Conservation (phyloP, 345 rosid species). For the Eucalyptus tenuipes region DNA sequence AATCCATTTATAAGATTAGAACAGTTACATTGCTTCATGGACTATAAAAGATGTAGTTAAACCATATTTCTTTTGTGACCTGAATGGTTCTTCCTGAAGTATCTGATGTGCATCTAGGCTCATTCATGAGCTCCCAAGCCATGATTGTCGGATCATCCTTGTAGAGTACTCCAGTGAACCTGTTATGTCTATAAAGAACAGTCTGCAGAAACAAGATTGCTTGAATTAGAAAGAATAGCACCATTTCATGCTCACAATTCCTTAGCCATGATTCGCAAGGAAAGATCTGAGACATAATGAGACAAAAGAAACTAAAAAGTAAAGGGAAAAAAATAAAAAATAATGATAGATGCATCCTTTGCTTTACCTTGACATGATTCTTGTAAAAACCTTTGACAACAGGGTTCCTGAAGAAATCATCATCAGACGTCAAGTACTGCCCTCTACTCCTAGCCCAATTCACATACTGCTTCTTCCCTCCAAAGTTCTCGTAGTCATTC, state of each 20-base stretch:
- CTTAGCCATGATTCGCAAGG: not conserved
- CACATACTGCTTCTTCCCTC: constrained; percentile 86
- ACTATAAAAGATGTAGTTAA: not conserved
- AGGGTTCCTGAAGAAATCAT: constrained; percentile 79
- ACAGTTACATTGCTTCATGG: not conserved
- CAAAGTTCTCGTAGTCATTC: constrained; percentile 64
- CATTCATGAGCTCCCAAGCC: constrained; percentile 99
- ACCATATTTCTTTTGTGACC: constrained; percentile 18
- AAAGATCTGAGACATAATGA: not conserved
- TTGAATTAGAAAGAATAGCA: not conserved
- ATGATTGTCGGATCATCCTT: constrained; percentile 91
- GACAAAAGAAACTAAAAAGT: too few species aligned
- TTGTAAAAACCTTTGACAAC: constrained; percentile 64
- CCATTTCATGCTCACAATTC: not conserved
- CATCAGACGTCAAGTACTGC: constrained; percentile 55
- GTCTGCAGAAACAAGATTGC: constrained; percentile 21
- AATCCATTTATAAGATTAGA: not conserved
- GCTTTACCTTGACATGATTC: constrained; percentile 65
- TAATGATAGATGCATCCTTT: not conserved
- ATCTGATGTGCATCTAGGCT: constrained; percentile 89
- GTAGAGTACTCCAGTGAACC: constrained; percentile 60
- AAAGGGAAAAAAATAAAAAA: not conserved
- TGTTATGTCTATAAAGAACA: constrained; percentile 61
- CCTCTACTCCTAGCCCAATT: constrained; percentile 67
- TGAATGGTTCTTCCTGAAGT: constrained; percentile 72